phyloP scores from a whole-genome alignment of 2,329 filamentous ascomycete species.

The Chaetomium olivaceum region DNA sequence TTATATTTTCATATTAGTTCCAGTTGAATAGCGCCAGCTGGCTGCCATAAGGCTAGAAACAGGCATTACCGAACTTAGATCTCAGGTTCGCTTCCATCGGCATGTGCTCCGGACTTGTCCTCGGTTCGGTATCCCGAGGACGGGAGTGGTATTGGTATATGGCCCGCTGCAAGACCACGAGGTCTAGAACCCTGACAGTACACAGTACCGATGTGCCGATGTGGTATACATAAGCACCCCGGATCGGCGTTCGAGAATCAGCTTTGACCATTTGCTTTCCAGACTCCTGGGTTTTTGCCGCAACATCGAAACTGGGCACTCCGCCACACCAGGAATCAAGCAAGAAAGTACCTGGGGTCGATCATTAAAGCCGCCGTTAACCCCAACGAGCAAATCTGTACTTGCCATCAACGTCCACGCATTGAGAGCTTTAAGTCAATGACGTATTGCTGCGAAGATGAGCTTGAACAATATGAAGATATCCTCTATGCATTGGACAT shows the following conservation, averaged over 20 bases:
- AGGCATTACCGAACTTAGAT: neutral
- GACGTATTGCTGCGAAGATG: neutral
- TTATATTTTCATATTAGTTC: neutral
- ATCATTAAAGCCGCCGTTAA: constrained; percentile 6
- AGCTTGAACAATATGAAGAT: neutral
- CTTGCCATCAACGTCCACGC: neutral
- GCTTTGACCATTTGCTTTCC: constrained; percentile 7
- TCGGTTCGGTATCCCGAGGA: constrained; percentile 9
- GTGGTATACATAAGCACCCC: neutral
- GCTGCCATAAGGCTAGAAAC: neutral
- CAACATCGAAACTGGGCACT: constrained; percentile 2
- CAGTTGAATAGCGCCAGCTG: neutral
- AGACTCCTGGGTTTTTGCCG: neutral
- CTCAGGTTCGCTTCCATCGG: constrained; percentile 6
- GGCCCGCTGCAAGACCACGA: neutral
- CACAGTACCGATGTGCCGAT: neutral
- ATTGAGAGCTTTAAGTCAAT: neutral
- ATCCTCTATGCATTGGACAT: neutral
- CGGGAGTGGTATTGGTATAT: neutral
- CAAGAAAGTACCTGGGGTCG: neutral
- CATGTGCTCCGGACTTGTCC: neutral
- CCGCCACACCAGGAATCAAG: constrained; percentile 7
- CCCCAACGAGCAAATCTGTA: neutral
- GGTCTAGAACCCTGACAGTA: neutral
- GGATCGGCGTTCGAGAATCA: constrained; percentile 10